Evolutionary conservation across 345 rosid species (phyloP).

Genomic region (Brassica rapa): DNA sequence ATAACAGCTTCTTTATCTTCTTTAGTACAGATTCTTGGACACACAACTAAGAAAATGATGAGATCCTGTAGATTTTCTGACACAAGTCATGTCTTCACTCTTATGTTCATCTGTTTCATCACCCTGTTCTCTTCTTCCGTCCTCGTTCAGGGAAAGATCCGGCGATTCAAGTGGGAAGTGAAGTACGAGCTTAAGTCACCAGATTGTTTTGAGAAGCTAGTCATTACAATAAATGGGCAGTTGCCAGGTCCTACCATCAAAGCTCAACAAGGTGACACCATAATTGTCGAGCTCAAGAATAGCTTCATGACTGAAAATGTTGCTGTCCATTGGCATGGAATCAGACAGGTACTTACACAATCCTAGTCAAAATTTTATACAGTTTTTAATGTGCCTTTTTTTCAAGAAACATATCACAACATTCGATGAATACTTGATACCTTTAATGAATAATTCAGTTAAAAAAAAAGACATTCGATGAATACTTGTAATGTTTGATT

Average conservation of each 20-base stretch:
- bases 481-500: not conserved
- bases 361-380: not conserved
- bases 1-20: not conserved
- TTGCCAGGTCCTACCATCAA: slow-evolving; percentile 65
- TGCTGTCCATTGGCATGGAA: slow-evolving; percentile 84
- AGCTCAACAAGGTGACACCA: slow-evolving; percentile 66
- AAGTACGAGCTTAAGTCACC: slow-evolving; percentile 69
- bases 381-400: not conserved
- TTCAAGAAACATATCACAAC: not conserved
- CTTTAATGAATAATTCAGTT: not conserved
- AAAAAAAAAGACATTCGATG: not conserved
- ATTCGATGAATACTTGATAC: not conserved
- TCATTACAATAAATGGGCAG: slow-evolving; percentile 62
- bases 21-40: not conserved
- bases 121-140: slow-evolving; percentile 4
- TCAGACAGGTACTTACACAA: slow-evolving; percentile 46
- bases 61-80: not conserved
- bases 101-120: slow-evolving; percentile 3
- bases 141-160: slow-evolving; percentile 45
- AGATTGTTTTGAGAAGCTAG: slow-evolving; percentile 62
- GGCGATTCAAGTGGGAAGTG: slow-evolving; percentile 60
- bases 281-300: slow-evolving; percentile 72
- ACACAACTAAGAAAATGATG: not conserved
- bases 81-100: slow-evolving; percentile 5
- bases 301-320: slow-evolving; percentile 59